Percentiles rank a stretch among this genome's conserved stretches.
Conservation (phyloP, 73 alveolate species). For the Effrenium voratum region DNA sequence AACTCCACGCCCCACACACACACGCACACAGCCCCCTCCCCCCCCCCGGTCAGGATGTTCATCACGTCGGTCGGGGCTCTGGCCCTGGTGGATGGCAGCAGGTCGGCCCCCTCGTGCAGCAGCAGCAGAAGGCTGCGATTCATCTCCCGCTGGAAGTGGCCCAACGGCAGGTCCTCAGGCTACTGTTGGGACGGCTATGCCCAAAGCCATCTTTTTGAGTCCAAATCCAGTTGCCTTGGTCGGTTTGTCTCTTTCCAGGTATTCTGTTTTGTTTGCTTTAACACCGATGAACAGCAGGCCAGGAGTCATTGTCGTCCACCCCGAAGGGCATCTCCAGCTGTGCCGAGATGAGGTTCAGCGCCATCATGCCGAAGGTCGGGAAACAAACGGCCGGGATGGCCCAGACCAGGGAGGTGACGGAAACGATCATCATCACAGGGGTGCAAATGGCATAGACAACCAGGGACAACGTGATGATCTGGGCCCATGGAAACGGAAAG, state of each 20-base stretch:
- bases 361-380: constrained; percentile 6
- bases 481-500: constrained; percentile 14
- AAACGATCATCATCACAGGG: neutral
- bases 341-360: neutral
- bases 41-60: neutral
- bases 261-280: too few species aligned
- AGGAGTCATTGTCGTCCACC: neutral
- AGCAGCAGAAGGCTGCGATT: constrained; percentile 23
- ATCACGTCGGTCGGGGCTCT: neutral
- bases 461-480: neutral
- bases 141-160: neutral
- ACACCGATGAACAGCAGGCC: too few species aligned
- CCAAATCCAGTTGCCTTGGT: too few species aligned
- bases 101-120: constrained; percentile 26
- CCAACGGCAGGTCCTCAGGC: too few species aligned
- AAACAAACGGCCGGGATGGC: neutral
- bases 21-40: too few species aligned
- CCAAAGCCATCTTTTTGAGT: too few species aligned
- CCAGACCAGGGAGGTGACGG: neutral
- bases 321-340: constrained; percentile 27
- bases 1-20: too few species aligned
- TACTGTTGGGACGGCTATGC: too few species aligned
- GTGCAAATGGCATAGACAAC: neutral
- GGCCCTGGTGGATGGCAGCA: neutral
- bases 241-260: too few species aligned